These are phyloP conservation scores for Aquilaria sinensis DNA, from an alignment of 345 rosid genomes.

Conservation along the genomic window DNA sequence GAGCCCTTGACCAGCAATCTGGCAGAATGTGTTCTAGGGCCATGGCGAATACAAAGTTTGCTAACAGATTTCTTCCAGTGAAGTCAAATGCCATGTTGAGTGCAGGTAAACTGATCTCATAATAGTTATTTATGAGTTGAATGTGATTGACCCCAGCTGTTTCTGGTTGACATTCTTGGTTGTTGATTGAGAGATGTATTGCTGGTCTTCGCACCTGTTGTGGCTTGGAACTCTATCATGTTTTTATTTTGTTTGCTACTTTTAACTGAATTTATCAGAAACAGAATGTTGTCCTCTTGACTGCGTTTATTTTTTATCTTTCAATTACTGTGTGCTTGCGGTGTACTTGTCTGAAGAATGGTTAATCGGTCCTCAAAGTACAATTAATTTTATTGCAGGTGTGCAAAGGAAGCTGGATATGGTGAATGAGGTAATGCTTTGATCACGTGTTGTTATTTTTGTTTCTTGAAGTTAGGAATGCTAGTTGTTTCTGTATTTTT, in stretches of 20 bases:
- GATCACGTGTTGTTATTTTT: too few relatives aligned
- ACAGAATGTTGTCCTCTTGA: neutral
- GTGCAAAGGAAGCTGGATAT: slow-evolving; percentile 15
- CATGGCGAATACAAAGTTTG: slow-evolving; percentile 37
- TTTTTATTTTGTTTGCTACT: neutral
- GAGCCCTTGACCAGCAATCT: slow-evolving; percentile 39
- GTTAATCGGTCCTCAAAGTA: slow-evolving; percentile 5
- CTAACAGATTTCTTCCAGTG: slow-evolving; percentile 27
- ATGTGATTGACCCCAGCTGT: too few relatives aligned
- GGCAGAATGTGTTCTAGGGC: slow-evolving; percentile 39
- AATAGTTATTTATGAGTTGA: too few relatives aligned
- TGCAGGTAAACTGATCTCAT: too few relatives aligned
- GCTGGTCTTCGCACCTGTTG: too few relatives aligned
- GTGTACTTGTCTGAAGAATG: neutral
- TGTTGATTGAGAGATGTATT: too few relatives aligned
- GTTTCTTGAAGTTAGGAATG: too few relatives aligned
- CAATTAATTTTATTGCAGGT: slow-evolving; percentile 25
- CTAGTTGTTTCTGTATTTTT: too few relatives aligned
- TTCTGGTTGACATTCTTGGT: too few relatives aligned
- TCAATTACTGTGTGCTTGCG: neutral
- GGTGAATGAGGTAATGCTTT: too few relatives aligned
- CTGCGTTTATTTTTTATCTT: neutral
- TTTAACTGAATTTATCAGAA: neutral
- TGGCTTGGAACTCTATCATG: too few relatives aligned
- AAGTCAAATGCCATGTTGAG: too few relatives aligned